These are phyloP conservation scores for Neonectria faginata DNA, from an alignment of 2,329 filamentous ascomycete genomes.

Conservation along the genomic window DNA sequence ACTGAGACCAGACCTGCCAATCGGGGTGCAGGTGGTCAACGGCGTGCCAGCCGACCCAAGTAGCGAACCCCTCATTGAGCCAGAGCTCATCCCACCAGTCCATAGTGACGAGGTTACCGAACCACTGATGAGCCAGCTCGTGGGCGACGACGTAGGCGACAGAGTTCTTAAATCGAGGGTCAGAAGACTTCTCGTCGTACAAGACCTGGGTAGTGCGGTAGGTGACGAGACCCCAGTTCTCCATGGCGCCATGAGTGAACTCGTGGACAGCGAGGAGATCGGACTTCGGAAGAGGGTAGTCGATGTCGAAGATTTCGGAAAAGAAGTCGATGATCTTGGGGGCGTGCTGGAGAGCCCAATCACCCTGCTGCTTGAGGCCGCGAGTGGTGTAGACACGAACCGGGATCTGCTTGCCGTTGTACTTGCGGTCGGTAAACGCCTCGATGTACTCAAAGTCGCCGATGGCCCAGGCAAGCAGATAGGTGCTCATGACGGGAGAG, in stretches of 20 bases:
- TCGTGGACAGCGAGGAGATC: slow-evolving; percentile 93
- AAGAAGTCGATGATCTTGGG: slow-evolving; percentile 96
- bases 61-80: slow-evolving; percentile 97
- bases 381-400: slow-evolving; percentile 96
- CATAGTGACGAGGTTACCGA: slow-evolving; percentile 95
- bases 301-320: slow-evolving; percentile 92
- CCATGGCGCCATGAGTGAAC: slow-evolving; percentile 90
- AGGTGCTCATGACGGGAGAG: slow-evolving; percentile 91
- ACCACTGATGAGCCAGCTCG: slow-evolving; percentile 97
- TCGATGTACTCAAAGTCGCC: slow-evolving; percentile 98
- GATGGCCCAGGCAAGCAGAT: slow-evolving; percentile 92
- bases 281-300: slow-evolving; percentile 92
- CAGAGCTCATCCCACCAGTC: slow-evolving; percentile 96
- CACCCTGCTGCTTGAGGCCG: slow-evolving; percentile 92
- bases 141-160: slow-evolving; percentile 99
- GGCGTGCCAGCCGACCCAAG: slow-evolving; percentile 97
- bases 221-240: slow-evolving; percentile 97
- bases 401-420: slow-evolving; percentile 90
- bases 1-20: slow-evolving; percentile 98
- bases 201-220: slow-evolving; percentile 95
- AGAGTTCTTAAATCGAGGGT: slow-evolving; percentile 89
- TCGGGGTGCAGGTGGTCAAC: slow-evolving; percentile 93
- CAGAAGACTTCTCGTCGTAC: slow-evolving; percentile 94
- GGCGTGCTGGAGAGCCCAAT: slow-evolving; percentile 89
- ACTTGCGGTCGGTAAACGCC: slow-evolving; percentile 87